Evolutionary conservation across 768 basidiomycete genomes (phyloP), one percentile per base, ranked within the genome.

Genomic region (Lactarius quietus): DNA sequence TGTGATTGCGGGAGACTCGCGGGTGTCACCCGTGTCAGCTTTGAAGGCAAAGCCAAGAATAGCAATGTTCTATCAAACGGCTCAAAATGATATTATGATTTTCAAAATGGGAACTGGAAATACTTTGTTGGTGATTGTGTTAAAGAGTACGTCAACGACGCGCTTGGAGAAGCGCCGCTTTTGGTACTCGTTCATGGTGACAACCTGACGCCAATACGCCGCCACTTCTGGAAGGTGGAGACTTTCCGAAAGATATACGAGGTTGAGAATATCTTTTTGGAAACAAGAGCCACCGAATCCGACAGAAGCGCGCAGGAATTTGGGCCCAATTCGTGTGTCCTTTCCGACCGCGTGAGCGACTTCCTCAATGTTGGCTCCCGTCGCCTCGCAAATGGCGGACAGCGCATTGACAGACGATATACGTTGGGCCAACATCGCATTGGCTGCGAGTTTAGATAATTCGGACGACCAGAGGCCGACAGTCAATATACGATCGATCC

Each of bases 381-480:
- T 99, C 17, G 93, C 95, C 77, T 98, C 97, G 76, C 97, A 98
- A 74, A 99, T 96, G 55, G 97, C 97, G 45, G 95, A 97, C 33
- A 99, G 88, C 17, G 97, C 94, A 75, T 98, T 99, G 81, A 98
- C 83, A 63, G 95, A 97, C 10, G 96, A 98, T 76, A 99, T 99
- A 67, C 97, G 92, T 77, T 99, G 97, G 9, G 97, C 97, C 66
- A 99, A 89, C 94, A 99, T 95, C 64, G 97, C 97, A 75, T 99
- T 99, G 61, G 97, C 97, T 12, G 97, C 97, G 67, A 99, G 87
- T 82, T 99, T 99, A 69, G 95, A 92, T 31, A 99, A 86, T 77
- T 99, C 97, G 3, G 96, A 98, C 2, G 93, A 95, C 97, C 97
- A 99, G 33, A 99, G 84, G 69, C 97, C 96, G 70, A 98, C 97